Conservation (phyloP, 371 early-diverging fungal species). For the Nematocida parisii region DNA sequence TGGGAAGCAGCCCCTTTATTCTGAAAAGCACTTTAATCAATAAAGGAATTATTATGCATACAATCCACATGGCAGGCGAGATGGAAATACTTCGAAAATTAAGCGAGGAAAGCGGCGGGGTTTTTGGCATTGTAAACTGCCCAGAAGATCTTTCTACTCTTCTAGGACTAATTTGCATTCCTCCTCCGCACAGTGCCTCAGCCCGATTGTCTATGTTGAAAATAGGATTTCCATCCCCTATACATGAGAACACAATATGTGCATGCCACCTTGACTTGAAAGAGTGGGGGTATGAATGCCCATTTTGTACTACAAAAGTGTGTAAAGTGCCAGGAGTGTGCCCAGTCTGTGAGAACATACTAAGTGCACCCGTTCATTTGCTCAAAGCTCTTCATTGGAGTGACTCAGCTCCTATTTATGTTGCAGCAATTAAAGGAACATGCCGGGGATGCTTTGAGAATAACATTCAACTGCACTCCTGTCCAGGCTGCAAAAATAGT, state of each 20-base stretch:
- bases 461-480: slow-evolving; percentile 14
- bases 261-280: slow-evolving; percentile 65
- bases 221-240: slow-evolving; percentile 63
- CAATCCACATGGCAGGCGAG: slow-evolving; percentile 66
- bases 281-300: slow-evolving; percentile 61
- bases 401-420: slow-evolving; percentile 59
- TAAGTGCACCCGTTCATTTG: slow-evolving; percentile 64
- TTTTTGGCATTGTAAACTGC: slow-evolving; percentile 59
- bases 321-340: slow-evolving; percentile 65
- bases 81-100: slow-evolving; percentile 62
- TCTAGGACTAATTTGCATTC: slow-evolving; percentile 54
- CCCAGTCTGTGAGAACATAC: slow-evolving; percentile 63
- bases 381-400: slow-evolving; percentile 57
- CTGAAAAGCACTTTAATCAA: slow-evolving; percentile 25
- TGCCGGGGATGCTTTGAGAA: slow-evolving; percentile 54
- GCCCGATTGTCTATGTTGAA: slow-evolving; percentile 49
- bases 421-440: slow-evolving; percentile 8
- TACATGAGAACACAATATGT: slow-evolving; percentile 61
- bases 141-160: slow-evolving; percentile 55
- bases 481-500: slow-evolving; percentile 55
- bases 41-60: slow-evolving; percentile 62
- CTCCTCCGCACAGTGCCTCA: slow-evolving; percentile 45
- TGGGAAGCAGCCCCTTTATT: slow-evolving; percentile 28
- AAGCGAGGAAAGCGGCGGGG: slow-evolving; percentile 59
- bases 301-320: slow-evolving; percentile 65